Evolutionary conservation across 1,284 basidiomycete species (phyloP).

Genomic region (Sanghuangporus weigelae): DNA sequence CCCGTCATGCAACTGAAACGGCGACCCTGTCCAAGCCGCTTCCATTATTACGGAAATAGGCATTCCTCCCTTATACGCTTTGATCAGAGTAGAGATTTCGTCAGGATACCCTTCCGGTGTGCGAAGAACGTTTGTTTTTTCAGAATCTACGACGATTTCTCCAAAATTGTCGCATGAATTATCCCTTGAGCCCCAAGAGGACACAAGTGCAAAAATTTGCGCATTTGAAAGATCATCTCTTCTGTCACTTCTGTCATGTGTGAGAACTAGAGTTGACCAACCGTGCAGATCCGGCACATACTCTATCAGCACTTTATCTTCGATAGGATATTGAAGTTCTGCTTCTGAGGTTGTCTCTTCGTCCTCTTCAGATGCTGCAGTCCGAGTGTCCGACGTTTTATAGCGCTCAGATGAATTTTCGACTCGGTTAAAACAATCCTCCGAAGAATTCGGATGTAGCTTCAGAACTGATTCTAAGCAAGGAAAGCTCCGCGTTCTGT

Average conservation of each 20-base stretch:
- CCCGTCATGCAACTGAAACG: not conserved
- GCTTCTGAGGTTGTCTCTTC: not conserved
- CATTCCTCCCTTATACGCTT: not conserved
- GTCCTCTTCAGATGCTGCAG: not conserved
- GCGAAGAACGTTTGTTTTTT: not conserved
- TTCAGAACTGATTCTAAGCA: not conserved
- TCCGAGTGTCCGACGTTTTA: too few relatives aligned
- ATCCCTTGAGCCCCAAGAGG: too few relatives aligned
- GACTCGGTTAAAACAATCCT: too few relatives aligned
- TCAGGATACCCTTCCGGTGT: not conserved
- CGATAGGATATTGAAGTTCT: not conserved
- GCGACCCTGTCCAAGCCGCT: not conserved
- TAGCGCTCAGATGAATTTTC: too few relatives aligned
- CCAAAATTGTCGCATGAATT: too few relatives aligned
- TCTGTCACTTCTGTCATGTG: too few relatives aligned
- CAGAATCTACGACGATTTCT: not conserved
- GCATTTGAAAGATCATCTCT: too few relatives aligned
- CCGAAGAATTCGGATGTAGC: too few relatives aligned
- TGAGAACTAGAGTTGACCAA: too few relatives aligned
- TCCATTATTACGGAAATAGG: slow-evolving; percentile 5
- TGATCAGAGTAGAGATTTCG: not conserved
- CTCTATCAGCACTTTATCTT: not conserved
- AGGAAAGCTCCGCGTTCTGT: not conserved
- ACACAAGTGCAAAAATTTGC: too few relatives aligned
- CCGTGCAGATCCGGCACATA: not conserved